Evolutionary conservation across 2,329 filamentous ascomycete species (phyloP).

Genomic region (Microdochium trichocladiopsis): DNA sequence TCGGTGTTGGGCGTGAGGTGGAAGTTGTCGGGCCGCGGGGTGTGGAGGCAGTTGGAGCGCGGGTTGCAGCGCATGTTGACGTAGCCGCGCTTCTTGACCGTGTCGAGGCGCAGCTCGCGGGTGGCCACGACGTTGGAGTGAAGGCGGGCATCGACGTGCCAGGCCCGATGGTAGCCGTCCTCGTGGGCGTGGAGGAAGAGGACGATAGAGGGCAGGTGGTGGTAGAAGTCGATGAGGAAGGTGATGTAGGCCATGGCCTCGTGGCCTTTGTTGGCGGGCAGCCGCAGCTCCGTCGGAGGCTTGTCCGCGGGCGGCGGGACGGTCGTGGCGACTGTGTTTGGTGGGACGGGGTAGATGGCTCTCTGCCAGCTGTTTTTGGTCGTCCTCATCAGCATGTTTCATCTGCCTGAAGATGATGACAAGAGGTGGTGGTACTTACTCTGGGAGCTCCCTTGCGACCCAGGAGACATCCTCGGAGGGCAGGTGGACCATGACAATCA

Average conservation of each 20-base stretch:
- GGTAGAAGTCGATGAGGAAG: conserved; percentile 56
- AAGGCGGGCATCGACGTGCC: conserved; percentile 26
- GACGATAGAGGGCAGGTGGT: conserved; percentile 47
- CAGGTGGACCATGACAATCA: background rate
- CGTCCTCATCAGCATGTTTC: background rate
- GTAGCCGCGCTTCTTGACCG: conserved; percentile 45
- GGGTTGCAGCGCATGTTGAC: conserved; percentile 48
- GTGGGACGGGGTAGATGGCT: background rate
- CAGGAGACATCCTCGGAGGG: background rate
- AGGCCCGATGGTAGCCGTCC: conserved; percentile 49
- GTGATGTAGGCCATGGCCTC: conserved; percentile 57
- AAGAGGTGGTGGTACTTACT: too few species aligned
- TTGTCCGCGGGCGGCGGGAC: background rate
- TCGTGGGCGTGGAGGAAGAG: conserved; percentile 53
- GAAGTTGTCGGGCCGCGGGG: conserved; percentile 19
- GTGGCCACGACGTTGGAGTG: conserved; percentile 31
- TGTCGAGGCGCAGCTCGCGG: conserved; percentile 39
- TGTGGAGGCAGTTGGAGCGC: background rate
- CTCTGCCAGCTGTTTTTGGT: background rate
- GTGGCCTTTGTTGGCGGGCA: conserved; percentile 32
- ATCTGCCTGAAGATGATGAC: too few species aligned
- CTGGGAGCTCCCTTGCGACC: background rate
- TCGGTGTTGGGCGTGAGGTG: conserved; percentile 8
- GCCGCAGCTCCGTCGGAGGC: conserved; percentile 8
- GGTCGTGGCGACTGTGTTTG: background rate